A percentile compares a stretch with the other conserved stretches of the same genome.
These are phyloP conservation scores for Serendipita vermifera DNA, from an alignment of 768 basidiomycete species.

Conservation along the genomic window DNA sequence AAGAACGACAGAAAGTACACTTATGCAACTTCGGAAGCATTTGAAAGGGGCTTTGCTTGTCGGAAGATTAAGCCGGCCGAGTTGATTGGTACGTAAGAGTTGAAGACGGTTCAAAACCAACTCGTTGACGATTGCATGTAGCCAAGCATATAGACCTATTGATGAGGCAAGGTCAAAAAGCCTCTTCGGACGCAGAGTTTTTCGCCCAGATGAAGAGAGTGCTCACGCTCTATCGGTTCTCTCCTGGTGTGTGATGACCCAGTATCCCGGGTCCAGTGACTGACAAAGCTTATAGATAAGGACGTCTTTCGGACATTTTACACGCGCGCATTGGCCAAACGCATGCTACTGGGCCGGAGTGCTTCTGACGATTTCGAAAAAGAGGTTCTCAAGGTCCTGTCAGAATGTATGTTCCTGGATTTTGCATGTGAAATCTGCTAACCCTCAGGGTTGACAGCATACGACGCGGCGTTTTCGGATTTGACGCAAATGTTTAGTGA, in stretches of 20 bases:
- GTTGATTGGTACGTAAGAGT: constrained; percentile 40
- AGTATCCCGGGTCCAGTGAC: too few species aligned
- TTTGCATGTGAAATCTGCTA: neutral
- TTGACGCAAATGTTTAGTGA: constrained; percentile 96
- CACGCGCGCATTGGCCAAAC: constrained; percentile 75
- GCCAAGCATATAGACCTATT: constrained; percentile 80
- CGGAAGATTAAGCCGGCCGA: constrained; percentile 72
- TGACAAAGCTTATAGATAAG: constrained; percentile 38
- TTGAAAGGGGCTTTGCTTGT: constrained; percentile 55
- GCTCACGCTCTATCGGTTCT: constrained; percentile 68
- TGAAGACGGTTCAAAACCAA: neutral
- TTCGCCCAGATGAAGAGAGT: constrained; percentile 49
- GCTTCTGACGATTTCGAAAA: constrained; percentile 83
- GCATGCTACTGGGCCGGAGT: constrained; percentile 68
- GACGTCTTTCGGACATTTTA: constrained; percentile 93
- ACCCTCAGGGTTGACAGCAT: constrained; percentile 45
- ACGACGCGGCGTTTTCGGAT: constrained; percentile 90
- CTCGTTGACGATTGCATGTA: constrained; percentile 12
- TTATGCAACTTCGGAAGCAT: constrained; percentile 60
- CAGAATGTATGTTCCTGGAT: constrained; percentile 44
- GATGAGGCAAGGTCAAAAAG: constrained; percentile 77
- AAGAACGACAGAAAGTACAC: constrained; percentile 33
- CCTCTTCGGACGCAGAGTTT: constrained; percentile 49
- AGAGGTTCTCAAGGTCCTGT: constrained; percentile 70
- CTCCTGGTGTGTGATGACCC: constrained; percentile 41